Evolutionary conservation across 768 basidiomycete genomes (phyloP), one percentile per base, ranked within the genome.

Genomic region (Suillus ampliporus): DNA sequence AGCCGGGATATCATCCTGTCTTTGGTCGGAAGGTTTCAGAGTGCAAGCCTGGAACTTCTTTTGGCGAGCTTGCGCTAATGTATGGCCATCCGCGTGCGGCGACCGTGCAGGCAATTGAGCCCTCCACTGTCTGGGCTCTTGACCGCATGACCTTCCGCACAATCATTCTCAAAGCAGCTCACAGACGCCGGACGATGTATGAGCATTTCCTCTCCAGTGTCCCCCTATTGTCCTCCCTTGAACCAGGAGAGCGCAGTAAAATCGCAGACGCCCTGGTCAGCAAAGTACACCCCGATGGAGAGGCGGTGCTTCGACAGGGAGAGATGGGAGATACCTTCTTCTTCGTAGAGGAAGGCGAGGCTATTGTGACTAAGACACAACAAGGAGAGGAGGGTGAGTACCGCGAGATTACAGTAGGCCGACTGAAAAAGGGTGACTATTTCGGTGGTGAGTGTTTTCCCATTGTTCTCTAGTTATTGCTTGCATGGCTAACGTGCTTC

Each of bases 61-160:
- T 99, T 64, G 97, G 97, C 48, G 97, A 99, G 78, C 83, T 99
- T 60, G 97, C 97, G 35, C 80, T 99, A 68, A 98, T 99, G 97
- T 97, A 99, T 78, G 95, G 94, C 38, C 95, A 97, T 67, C 93
- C 94, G 44, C 92, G 97, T 37, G 94, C 95, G 21, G 97, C 97
- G 17, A 95, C 94, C 9, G 96, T 99, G 48, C 79, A 97, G 41
- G 89, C 97, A 11, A 86, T 91, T 50, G 89, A 92, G 61, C 80
- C 86, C 1, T 92, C 89, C 28, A 94, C 90, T 10, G 82, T 98
- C 31, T 99, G 97, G 97, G 90, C 92, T 11, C 83, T 99, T 67
- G 97, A 99, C 79, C 91, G 97, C 61, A 95, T 96, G 69, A 99
- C 96, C 4, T 99, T 99, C 89, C 88, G 97, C 51, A 97, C 95